Percentiles rank a stretch among this genome's conserved stretches.
phyloP scores from a whole-genome alignment of 176 grass and related monocot species.

The Elaeis guineensis region DNA sequence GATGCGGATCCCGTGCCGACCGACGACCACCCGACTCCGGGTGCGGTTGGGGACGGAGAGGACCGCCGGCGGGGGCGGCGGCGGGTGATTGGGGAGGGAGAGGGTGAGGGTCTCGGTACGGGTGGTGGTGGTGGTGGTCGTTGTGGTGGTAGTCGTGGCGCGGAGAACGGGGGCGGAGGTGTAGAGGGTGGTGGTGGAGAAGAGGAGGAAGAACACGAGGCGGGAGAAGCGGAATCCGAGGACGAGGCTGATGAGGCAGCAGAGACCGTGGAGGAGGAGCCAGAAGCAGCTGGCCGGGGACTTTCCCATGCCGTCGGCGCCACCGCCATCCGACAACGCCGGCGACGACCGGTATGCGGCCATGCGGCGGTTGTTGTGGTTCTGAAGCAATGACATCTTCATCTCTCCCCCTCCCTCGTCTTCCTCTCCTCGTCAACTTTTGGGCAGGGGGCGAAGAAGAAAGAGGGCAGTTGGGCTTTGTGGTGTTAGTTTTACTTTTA shows the following conservation, averaged over 20 bases:
- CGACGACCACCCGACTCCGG: conserved; percentile 54
- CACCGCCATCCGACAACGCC: conserved; percentile 17
- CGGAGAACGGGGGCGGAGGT: conserved; percentile 22
- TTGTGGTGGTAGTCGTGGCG: conserved; percentile 10
- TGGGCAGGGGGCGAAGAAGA: neutral
- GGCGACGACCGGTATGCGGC: conserved; percentile 37
- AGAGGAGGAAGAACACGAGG: conserved; percentile 81
- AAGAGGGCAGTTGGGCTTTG: neutral
- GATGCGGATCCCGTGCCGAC: conserved; percentile 73
- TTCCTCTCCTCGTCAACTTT: neutral
- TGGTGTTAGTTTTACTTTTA: too few species aligned
- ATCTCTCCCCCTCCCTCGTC: conserved; percentile 6
- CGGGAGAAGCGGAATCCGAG: conserved; percentile 93
- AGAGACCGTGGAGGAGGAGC: conserved; percentile 75
- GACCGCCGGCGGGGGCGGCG: conserved; percentile 17
- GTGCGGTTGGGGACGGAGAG: conserved; percentile 10
- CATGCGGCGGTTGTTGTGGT: conserved; percentile 13
- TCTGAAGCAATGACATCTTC: conserved; percentile 48
- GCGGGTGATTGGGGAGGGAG: conserved; percentile 20
- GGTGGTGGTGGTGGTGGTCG: conserved; percentile 8
- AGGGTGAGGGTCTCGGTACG: conserved; percentile 14
- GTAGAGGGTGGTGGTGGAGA: conserved; percentile 48
- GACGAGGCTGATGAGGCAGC: conserved; percentile 70
- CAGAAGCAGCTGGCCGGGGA: conserved; percentile 37
- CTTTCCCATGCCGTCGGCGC: conserved; percentile 13